Evolutionary conservation across 2,329 filamentous ascomycete genomes (phyloP).

Genomic region (Xylaria sp.): DNA sequence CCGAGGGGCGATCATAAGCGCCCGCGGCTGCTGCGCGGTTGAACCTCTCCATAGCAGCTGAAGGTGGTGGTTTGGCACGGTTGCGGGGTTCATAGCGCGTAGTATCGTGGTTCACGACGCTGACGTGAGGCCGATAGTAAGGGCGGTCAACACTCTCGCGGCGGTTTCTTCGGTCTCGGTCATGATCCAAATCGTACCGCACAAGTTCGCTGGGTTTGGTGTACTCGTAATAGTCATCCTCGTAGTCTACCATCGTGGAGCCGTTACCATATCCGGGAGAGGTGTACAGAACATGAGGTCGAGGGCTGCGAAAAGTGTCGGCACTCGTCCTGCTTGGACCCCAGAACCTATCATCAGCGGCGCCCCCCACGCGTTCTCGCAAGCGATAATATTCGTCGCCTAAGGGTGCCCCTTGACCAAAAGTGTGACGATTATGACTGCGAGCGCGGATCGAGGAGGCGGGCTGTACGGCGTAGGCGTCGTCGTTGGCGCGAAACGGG

Average conservation of each 20-base stretch:
- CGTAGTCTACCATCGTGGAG: conserved; percentile 43
- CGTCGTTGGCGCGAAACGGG: conserved; percentile 48
- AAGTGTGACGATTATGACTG: conserved; percentile 39
- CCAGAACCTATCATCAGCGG: conserved; percentile 38
- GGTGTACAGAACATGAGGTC: conserved; percentile 43
- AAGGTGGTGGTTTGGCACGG: conserved; percentile 60
- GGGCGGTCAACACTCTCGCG: conserved; percentile 52
- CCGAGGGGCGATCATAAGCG: conserved; percentile 43
- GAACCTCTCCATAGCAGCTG: conserved; percentile 66
- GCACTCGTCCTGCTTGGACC: conserved; percentile 33
- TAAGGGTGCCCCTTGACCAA: conserved; percentile 43
- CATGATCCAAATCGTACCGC: conserved; percentile 55
- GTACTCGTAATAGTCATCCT: conserved; percentile 57
- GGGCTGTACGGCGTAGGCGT: conserved; percentile 48
- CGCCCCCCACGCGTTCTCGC: conserved; percentile 40
- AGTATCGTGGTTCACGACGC: conserved; percentile 43
- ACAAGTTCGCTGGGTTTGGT: conserved; percentile 58
- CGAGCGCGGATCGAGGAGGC: conserved; percentile 51
- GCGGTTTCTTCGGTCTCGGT: conserved; percentile 37
- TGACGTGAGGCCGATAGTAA: conserved; percentile 52
- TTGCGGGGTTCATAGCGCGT: conserved; percentile 39
- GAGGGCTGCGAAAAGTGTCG: conserved; percentile 44
- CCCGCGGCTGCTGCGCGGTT: conserved; percentile 40
- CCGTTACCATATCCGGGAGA: conserved; percentile 34
- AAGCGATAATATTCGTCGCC: conserved; percentile 49